phyloP scores from a whole-genome alignment of 331 rosid species.

The Ulmus americana region DNA sequence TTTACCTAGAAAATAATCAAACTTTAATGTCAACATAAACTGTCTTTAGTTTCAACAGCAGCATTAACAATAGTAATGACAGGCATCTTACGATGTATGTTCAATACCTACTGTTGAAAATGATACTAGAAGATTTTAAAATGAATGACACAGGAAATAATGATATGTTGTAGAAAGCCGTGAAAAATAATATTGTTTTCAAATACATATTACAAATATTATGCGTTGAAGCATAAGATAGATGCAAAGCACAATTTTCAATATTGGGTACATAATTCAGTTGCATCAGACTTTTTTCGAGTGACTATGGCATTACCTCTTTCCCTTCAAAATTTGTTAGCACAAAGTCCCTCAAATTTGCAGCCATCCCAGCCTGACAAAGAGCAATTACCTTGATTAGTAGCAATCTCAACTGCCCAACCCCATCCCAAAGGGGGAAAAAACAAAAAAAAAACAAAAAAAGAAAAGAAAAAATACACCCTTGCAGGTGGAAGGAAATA shows the following conservation, averaged over 20 bases:
- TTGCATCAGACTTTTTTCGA: slow-evolving; percentile 10
- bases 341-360: slow-evolving; percentile 72
- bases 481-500: background rate
- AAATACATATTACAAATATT: background rate
- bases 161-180: background rate
- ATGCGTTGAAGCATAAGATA: background rate
- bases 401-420: background rate
- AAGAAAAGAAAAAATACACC: background rate
- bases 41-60: slow-evolving; percentile 4
- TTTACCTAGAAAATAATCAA: slow-evolving; percentile 51
- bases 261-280: slow-evolving; percentile 11
- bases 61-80: background rate
- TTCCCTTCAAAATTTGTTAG: slow-evolving; percentile 64
- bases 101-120: background rate
- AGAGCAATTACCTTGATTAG: slow-evolving; percentile 16
- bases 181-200: background rate
- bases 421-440: background rate
- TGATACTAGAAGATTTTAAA: background rate
- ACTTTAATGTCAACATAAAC: slow-evolving; percentile 4
- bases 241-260: slow-evolving; percentile 12
- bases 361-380: slow-evolving; percentile 88
- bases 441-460: background rate
- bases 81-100: too few relatives aligned
- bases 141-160: background rate
- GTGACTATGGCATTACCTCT: slow-evolving; percentile 47